Conservation (phyloP, 352 stramenopile species). For the Pythium sp. region DNA sequence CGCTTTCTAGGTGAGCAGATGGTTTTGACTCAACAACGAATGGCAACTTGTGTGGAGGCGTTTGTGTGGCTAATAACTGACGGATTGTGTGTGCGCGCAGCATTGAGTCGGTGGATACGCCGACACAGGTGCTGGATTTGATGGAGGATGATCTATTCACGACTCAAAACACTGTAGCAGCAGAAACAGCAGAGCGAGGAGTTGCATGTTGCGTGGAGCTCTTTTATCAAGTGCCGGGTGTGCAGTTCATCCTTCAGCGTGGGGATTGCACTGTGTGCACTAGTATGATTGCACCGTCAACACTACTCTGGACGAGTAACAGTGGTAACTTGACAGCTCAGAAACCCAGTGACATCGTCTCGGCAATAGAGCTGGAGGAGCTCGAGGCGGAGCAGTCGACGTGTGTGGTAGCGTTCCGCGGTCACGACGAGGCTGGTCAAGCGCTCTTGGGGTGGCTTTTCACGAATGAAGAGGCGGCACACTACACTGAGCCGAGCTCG, state of each 20-base stretch:
- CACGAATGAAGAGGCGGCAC: not conserved
- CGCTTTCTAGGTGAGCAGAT: not conserved
- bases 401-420: slow-evolving; percentile 26
- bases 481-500: slow-evolving; percentile 4
- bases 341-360: not conserved
- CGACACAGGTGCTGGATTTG: slow-evolving; percentile 10
- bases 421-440: slow-evolving; percentile 10
- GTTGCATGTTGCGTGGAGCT: slow-evolving; percentile 13
- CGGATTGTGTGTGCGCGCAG: not conserved
- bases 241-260: slow-evolving; percentile 29
- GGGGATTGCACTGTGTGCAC: slow-evolving; percentile 35
- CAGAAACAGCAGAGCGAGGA: not conserved
- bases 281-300: slow-evolving; percentile 54
- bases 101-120: slow-evolving; percentile 5
- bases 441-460: slow-evolving; percentile 32
- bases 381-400: slow-evolving; percentile 72
- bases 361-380: slow-evolving; percentile 36
- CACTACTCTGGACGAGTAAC: slow-evolving; percentile 25
- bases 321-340: not conserved
- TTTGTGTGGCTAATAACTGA: not conserved
- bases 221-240: slow-evolving; percentile 35
- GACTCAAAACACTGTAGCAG: not conserved
- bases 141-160: slow-evolving; percentile 5
- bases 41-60: not conserved
- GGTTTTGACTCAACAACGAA: not conserved